phyloP scores from a whole-genome alignment of 2,329 filamentous ascomycete genomes.

The Aspergillus sp. region DNA sequence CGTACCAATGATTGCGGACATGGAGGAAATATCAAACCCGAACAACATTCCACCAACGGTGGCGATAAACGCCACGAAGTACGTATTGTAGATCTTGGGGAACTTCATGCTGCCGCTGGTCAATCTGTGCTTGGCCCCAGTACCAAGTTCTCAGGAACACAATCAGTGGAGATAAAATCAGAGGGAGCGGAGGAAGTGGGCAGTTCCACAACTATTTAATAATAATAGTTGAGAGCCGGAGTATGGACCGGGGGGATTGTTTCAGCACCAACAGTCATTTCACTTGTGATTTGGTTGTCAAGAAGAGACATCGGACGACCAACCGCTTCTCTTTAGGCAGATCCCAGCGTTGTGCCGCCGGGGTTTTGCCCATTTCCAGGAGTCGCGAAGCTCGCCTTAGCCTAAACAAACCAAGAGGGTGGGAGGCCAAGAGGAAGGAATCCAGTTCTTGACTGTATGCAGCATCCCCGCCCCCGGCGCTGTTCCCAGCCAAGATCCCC shows the following conservation, averaged over 20 bases:
- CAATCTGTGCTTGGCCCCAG: not conserved
- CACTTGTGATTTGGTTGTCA: not conserved
- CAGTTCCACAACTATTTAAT: not conserved
- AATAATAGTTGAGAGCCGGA: not conserved
- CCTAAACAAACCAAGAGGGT: not conserved
- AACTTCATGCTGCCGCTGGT: constrained; percentile 24
- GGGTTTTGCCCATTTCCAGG: constrained; percentile 5
- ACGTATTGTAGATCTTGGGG: constrained; percentile 56
- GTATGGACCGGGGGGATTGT: not conserved
- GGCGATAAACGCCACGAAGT: constrained; percentile 53
- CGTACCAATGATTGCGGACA: constrained; percentile 54
- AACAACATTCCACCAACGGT: constrained; percentile 56
- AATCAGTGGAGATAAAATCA: not conserved
- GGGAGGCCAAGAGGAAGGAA: not conserved
- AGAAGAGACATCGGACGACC: not conserved
- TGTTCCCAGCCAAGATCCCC: not conserved
- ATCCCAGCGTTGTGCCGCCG: not conserved
- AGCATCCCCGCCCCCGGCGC: not conserved
- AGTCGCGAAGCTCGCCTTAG: not conserved
- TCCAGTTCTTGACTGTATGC: not conserved
- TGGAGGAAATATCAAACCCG: constrained; percentile 57
- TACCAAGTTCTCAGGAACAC: not conserved
- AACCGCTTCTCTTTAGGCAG: not conserved
- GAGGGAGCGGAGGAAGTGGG: not conserved
- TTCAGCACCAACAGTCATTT: not conserved